Evolutionary conservation across 176 grass and related monocot species (phyloP), one percentile per base, ranked within the genome.

Genomic region (Cenchrus fungigraminus): DNA sequence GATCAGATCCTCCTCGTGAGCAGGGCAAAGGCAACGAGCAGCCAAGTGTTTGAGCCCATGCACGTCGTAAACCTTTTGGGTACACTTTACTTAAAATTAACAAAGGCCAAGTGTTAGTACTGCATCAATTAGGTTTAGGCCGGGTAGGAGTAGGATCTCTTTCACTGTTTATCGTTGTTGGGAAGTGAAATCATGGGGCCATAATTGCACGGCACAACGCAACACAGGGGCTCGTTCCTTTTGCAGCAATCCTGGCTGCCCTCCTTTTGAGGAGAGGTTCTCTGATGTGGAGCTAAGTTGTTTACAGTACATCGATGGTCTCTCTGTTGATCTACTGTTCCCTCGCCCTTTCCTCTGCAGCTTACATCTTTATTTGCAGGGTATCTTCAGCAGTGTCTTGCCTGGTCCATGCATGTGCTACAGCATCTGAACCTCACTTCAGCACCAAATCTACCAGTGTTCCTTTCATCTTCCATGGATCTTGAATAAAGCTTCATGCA

Each of bases 171-270:
- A 5, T 34, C 25, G 74, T 54, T 68, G 86, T 89, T 89, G 90
- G 83, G 83, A 89, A 80, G 79, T 86, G 75, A 83, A 87, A 89
- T 87, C 84, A 92, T 92, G 76, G 87, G 49, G 76, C 80, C 76
- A 89, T 87, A 87, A 78, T 84, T 81, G 80, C 76, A 79, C 59
- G 14, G 82, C 71, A 31, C 60, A 52, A 52, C 45, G 45, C 45
- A 46, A 46, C 45, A 40, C 42, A 31, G 69, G 68, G 59, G 20
- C 19, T 29, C 75, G 59, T 76, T 81, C 63, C 83, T 76, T 89
- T 89, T 81, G 78, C 54, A 81, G 88, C 82, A 80, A 54, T 81
- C 70, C 70, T 85, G 62, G 82, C n/a, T 70, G 40, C 54, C 20
- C 87, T 84, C 51, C 86, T 91, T 91, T 91, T 74, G 50, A 91